Conservation (phyloP, 169 alveolate genomes). For the Plasmodium gonderi region DNA sequence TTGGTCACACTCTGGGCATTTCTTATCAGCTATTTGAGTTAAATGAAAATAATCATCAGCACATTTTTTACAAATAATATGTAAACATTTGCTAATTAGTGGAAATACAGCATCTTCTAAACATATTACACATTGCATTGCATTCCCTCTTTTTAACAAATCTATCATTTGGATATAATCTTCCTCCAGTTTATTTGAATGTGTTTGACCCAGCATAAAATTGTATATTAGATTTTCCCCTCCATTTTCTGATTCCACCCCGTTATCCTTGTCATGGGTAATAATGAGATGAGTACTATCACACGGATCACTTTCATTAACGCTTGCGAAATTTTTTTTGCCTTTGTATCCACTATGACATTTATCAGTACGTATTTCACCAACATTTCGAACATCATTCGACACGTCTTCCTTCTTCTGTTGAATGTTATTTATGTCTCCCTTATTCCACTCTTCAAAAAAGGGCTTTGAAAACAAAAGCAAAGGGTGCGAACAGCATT, state of each 20-base stretch:
- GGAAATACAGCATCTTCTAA: conserved; percentile 62
- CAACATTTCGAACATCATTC: neutral
- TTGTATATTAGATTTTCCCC: conserved; percentile 43
- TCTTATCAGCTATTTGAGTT: conserved; percentile 70
- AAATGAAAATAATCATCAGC: conserved; percentile 64
- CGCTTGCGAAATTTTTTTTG: too few species aligned
- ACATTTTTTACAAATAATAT: conserved; percentile 72
- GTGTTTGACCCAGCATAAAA: conserved; percentile 26
- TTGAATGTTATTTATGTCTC: conserved; percentile 8
- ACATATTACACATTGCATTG: conserved; percentile 54
- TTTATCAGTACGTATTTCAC: too few species aligned
- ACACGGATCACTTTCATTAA: too few species aligned
- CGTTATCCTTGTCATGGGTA: neutral
- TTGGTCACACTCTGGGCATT: conserved; percentile 51
- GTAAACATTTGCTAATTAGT: conserved; percentile 64
- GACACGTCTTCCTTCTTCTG: neutral
- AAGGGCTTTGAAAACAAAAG: conserved; percentile 71
- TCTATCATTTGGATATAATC: conserved; percentile 38
- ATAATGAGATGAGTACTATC: neutral
- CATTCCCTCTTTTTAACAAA: conserved; percentile 37
- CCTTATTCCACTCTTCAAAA: conserved; percentile 69
- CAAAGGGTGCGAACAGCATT: conserved; percentile 88
- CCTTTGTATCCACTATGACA: neutral
- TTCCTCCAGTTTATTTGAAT: conserved; percentile 25
- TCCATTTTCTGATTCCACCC: neutral